A percentile compares a stretch with the other conserved stretches of the same genome.
These are phyloP conservation scores for Pythium aristosporum DNA, from an alignment of 352 stramenopile species.

Conservation along the genomic window DNA sequence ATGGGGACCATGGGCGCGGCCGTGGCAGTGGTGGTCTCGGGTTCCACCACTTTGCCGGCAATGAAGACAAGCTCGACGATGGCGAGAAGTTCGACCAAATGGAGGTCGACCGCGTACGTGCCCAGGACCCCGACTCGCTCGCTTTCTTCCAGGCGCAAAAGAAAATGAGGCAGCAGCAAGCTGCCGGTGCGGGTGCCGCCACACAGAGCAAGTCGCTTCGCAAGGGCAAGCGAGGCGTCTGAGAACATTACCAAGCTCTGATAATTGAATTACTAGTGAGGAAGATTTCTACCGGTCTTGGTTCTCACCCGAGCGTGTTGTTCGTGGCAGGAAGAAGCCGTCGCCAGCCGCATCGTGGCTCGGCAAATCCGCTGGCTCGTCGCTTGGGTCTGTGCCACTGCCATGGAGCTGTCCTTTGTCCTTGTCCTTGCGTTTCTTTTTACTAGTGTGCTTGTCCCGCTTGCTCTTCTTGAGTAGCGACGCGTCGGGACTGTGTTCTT, in stretches of 20 bases:
- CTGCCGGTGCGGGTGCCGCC: slow-evolving; percentile 1
- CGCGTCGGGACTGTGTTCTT: slow-evolving; percentile 19
- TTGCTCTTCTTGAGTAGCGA: slow-evolving; percentile 41
- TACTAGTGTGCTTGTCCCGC: slow-evolving; percentile 41
- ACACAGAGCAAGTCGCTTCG: slow-evolving; percentile 30
- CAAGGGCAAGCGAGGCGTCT: slow-evolving; percentile 37
- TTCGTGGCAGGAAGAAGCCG: slow-evolving; percentile 23
- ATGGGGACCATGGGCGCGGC: slow-evolving; percentile 33
- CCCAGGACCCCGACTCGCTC: slow-evolving; percentile 87
- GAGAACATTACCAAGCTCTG: neutral
- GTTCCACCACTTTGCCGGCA: slow-evolving; percentile 24
- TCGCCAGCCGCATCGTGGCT: slow-evolving; percentile 14
- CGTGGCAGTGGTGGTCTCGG: slow-evolving; percentile 9
- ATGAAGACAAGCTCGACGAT: slow-evolving; percentile 87
- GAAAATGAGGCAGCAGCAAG: slow-evolving; percentile 68
- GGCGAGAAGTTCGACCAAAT: slow-evolving; percentile 92
- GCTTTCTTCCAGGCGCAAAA: slow-evolving; percentile 92
- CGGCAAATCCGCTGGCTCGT: slow-evolving; percentile 4
- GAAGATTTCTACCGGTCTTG: slow-evolving; percentile 12
- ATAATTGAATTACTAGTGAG: neutral
- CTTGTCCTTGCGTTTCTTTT: slow-evolving; percentile 59
- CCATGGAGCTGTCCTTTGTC: slow-evolving; percentile 38
- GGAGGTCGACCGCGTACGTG: slow-evolving; percentile 84
- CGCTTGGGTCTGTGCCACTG: slow-evolving; percentile 20
- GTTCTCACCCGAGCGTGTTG: slow-evolving; percentile 18